A percentile compares a stretch with the other conserved stretches of the same genome.
These are phyloP conservation scores for Eucalyptus paniculata DNA, from an alignment of 345 rosid genomes.

Conservation along the genomic window DNA sequence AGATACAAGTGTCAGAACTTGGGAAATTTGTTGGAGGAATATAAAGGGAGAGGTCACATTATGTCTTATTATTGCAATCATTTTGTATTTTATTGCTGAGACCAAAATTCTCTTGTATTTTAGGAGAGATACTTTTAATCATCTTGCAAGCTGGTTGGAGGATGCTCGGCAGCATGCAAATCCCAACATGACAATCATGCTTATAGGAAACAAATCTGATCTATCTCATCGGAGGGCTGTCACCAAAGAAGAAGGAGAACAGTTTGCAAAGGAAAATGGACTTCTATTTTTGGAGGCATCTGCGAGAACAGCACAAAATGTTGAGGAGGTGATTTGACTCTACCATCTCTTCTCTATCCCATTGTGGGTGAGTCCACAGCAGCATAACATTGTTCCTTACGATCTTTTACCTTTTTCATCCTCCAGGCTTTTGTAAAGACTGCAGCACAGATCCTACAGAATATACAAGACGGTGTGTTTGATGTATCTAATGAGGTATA, in stretches of 20 bases:
- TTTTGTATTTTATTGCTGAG: not conserved
- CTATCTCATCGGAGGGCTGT: conserved; percentile 89
- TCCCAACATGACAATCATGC: conserved; percentile 93
- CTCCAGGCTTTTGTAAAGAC: conserved; percentile 83
- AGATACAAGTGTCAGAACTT: not conserved
- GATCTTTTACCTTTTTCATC: not conserved
- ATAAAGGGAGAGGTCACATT: not conserved
- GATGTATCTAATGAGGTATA: conserved; percentile 85
- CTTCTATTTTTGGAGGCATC: conserved; percentile 92
- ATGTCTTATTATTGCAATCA: not conserved
- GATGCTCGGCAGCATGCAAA: conserved; percentile 99
- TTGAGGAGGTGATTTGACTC: conserved; percentile 59
- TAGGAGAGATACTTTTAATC: conserved; percentile 98
- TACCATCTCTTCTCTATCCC: not conserved
- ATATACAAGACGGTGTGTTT: conserved; percentile 80
- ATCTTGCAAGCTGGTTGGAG: conserved; percentile 94
- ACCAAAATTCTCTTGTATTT: not conserved
- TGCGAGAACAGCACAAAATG: conserved; percentile 97
- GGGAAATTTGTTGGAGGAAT: not conserved
- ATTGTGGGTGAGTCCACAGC: not conserved
- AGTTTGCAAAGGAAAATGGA: conserved; percentile 92
- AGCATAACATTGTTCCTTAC: not conserved
- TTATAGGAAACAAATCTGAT: conserved; percentile 86
- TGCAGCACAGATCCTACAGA: conserved; percentile 84
- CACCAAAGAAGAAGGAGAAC: conserved; percentile 97